phyloP scores from a whole-genome alignment of 495 filamentous ascomycete genomes.

The Tirmania nivea region DNA sequence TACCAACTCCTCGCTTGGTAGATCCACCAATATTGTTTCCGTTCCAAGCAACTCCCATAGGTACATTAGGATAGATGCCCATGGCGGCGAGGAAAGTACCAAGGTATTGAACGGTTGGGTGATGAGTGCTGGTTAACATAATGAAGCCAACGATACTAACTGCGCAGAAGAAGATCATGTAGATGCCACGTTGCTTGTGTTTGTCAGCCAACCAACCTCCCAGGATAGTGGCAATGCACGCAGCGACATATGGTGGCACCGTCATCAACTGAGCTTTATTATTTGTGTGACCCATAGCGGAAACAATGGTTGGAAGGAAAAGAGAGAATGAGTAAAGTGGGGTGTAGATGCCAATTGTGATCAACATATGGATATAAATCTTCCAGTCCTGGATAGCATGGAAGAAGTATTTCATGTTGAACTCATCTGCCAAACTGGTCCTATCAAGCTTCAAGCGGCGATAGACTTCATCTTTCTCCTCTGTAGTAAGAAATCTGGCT shows the following conservation, averaged over 20 bases:
- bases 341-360: conserved; percentile 25
- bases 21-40: conserved; percentile 66
- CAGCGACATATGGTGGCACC: conserved; percentile 30
- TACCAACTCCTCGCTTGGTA: conserved; percentile 55
- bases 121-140: conserved; percentile 34
- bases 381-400: conserved; percentile 43
- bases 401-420: conserved; percentile 46
- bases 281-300: conserved; percentile 26
- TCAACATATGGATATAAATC: conserved; percentile 29
- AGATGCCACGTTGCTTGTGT: conserved; percentile 23
- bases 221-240: conserved; percentile 25
- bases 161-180: conserved; percentile 22
- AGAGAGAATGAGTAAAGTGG: conserved; percentile 25
- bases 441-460: conserved; percentile 30
- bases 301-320: conserved; percentile 32
- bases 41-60: conserved; percentile 59
- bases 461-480: conserved; percentile 30
- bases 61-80: conserved; percentile 60
- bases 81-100: conserved; percentile 45
- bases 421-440: conserved; percentile 47
- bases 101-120: conserved; percentile 44
- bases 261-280: conserved; percentile 30
- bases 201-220: conserved; percentile 23
- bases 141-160: conserved; percentile 44
- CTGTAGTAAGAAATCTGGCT: conserved; percentile 28